Percentiles rank a stretch among this genome's conserved stretches.
Conservation (phyloP, 179 eudicot genomes). For the Kewa caespitosa region DNA sequence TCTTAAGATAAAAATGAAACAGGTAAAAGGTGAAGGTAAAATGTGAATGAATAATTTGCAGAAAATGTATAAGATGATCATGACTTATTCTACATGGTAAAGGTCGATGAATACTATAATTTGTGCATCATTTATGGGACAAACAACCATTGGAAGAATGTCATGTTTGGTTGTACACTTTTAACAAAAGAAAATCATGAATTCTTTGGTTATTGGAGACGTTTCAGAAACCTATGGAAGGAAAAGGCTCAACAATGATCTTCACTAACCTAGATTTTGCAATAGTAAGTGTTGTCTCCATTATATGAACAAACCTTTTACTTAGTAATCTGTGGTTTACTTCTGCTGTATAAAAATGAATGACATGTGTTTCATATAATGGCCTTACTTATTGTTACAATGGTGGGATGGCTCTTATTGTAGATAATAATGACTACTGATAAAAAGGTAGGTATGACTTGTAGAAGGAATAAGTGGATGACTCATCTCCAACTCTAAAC, state of each 20-base stretch:
- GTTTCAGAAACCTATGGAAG: neutral
- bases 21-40: neutral
- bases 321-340: too few relatives aligned
- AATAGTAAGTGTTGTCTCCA: neutral
- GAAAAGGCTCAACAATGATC: neutral
- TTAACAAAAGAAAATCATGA: neutral
- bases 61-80: neutral
- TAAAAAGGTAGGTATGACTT: too few relatives aligned
- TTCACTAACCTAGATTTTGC: neutral
- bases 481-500: too few relatives aligned
- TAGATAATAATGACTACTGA: too few relatives aligned
- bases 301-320: neutral
- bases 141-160: neutral
- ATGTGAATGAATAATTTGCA: neutral
- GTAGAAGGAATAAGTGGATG: too few relatives aligned
- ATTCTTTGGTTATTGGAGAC: neutral
- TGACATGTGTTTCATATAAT: too few relatives aligned
- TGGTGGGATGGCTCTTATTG: too few relatives aligned
- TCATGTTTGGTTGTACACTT: neutral
- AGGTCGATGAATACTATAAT: neutral
- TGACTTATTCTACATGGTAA: neutral
- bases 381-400: neutral
- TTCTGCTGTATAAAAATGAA: too few relatives aligned
- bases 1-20: neutral
- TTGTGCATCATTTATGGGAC: neutral